Evolutionary conservation across 75 land plant genomes (phyloP), one percentile per base, ranked within the genome.

Genomic region (Pinus tabuliformis): DNA sequence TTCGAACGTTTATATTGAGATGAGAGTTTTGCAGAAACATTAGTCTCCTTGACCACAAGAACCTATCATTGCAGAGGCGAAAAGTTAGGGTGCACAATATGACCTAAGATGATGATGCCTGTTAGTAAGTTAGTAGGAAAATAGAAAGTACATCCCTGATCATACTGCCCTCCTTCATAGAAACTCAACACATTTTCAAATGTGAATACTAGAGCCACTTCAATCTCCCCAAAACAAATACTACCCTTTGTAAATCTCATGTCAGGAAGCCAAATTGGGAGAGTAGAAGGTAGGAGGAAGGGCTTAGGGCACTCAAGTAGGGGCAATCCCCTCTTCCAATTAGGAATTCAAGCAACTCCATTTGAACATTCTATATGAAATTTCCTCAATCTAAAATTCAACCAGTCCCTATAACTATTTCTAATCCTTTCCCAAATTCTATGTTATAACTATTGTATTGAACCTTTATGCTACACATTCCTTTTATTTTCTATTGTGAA

Each of bases 201-300:
- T 21, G 79, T 80, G 59, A 80, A 70, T 15, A 91, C 76, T 72
- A 81, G 64, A 3, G 66, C 21, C 61, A 91, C 82, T 58, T 91
- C 93, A 54, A 92, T 15, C 59, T 91, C 93, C 24, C 93, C 95
- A 28, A 92, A 80, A 66, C 74, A 74, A 13, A 91, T 86, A 70
- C 56, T 73, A 22, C 88, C 87, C 1, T 73, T 84, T 3, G 86
- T 87, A 83, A 92, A 92, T 57, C 86, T 89, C 78, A 65, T 72
- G 72, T 93, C 71, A 39, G 71, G 6, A 68, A 52, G 71, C 71
- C 71, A 68, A 7, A 9, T 4, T 20, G 71, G 71, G 20, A 68
- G 71, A 68, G 71, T 49, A 5, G 71, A 49, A n/a, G 71, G 71
- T n/a, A 68, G 45, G 52, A 37, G 21, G 39, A 68, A 68, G 5